Conservation (phyloP, 2,329 filamentous ascomycete genomes). For the Colletotrichum echinochloae region DNA sequence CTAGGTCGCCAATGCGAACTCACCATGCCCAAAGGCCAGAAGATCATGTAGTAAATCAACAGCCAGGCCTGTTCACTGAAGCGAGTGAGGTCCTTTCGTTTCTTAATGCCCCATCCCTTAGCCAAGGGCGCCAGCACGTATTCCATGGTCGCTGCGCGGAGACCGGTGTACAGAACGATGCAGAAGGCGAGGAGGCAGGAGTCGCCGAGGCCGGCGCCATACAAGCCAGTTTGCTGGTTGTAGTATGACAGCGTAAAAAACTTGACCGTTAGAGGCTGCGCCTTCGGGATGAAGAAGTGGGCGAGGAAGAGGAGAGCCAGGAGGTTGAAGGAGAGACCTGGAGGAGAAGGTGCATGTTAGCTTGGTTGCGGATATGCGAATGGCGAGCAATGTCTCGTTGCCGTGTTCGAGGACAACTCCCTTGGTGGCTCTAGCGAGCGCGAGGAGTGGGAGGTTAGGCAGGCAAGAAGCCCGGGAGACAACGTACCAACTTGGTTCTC, state of each 20-base stretch:
- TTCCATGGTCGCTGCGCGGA: slow-evolving; percentile 88
- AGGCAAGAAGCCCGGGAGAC: slow-evolving; percentile 35
- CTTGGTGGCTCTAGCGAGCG: slow-evolving; percentile 9
- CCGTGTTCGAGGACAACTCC: slow-evolving; percentile 5
- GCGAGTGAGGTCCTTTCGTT: slow-evolving; percentile 80
- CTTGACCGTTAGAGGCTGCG: slow-evolving; percentile 82
- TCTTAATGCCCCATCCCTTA: slow-evolving; percentile 76
- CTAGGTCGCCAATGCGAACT: slow-evolving; percentile 48
- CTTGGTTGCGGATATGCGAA: background rate
- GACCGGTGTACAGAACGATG: slow-evolving; percentile 86
- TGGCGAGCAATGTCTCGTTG: background rate
- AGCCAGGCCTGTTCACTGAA: slow-evolving; percentile 97
- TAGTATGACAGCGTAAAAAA: slow-evolving; percentile 91
- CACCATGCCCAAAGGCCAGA: slow-evolving; percentile 89
- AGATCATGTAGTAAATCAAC: slow-evolving; percentile 82
- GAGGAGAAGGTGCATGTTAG: slow-evolving; percentile 43
- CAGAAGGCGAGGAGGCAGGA: slow-evolving; percentile 80
- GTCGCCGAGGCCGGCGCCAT: slow-evolving; percentile 84
- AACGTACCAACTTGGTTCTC: slow-evolving; percentile 82
- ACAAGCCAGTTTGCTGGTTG: slow-evolving; percentile 75
- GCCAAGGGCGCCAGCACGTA: slow-evolving; percentile 86
- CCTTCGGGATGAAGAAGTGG: slow-evolving; percentile 84
- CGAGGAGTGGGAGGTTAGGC: slow-evolving; percentile 5
- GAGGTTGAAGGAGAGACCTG: slow-evolving; percentile 86
- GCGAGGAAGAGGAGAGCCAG: slow-evolving; percentile 85